Evolutionary conservation across 768 basidiomycete species (phyloP), one percentile per base, ranked within the genome.

Genomic region (Zangia roseola): DNA sequence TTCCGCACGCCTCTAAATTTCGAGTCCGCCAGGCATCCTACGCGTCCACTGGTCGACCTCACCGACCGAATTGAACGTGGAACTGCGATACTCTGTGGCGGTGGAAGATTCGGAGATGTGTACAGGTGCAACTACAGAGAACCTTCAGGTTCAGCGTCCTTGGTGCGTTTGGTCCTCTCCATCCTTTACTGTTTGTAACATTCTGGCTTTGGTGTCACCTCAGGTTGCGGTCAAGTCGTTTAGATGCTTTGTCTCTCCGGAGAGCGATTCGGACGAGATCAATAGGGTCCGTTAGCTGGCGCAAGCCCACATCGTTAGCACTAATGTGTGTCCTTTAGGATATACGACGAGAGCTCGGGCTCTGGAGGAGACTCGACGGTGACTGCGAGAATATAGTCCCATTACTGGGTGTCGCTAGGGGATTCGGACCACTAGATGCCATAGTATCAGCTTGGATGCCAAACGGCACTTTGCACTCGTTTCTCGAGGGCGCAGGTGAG

Each of bases 341-440:
- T 25, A 43, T 65, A 21, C 47, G 54, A 8, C 52, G 64, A 33
- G 63, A 65, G 40, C 45, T 63, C 14, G 50, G 54, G 14, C 52
- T 63, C 17, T 66, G 64, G 64, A 54, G 45, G 35, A 23, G 50
- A 38, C 47, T 65, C 2, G 25, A 45, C 10, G 3, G 4, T 16
- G n/a, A 19, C 14, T 55, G 60, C 40, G 41, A 21, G 4, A 61
- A 65, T 38, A 50, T 65, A 14, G 41, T 65, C n/a, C 56, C 58
- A 10, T 53, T 65, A 12, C 54, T 49, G 25, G 60, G 65, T 10
- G 33, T 55, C 9, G 41, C 59, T 21, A 55, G 47, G 12, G 56
- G 59, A 24, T 62, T 57, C 39, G 62, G 65, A 14, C 53, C 54
- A 8, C 49, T 51, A 19, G 16, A 17, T 7, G 23, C 26, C 16